A percentile compares a stretch with the other conserved stretches of the same genome.
Evolutionary conservation across 140 eudicot genomes (phyloP).

Genomic region (Cichorium intybus): DNA sequence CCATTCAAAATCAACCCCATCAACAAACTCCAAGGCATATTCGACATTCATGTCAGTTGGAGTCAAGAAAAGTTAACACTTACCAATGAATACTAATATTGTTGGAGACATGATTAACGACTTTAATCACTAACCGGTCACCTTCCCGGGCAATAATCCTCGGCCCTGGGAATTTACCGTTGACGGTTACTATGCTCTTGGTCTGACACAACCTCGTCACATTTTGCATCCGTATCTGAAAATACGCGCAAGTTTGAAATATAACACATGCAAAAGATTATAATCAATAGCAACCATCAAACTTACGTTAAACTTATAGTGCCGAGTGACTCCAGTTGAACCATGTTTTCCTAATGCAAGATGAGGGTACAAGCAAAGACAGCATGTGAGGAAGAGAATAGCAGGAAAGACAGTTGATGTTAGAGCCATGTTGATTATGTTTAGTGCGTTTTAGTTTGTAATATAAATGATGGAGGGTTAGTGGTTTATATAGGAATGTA

Average conservation of each 20-base stretch:
- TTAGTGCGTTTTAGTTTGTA: slow-evolving; percentile 1
- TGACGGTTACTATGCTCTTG: slow-evolving; percentile 53
- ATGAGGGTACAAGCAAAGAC: slow-evolving; percentile 25
- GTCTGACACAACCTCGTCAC: slow-evolving; percentile 62
- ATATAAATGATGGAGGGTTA: slow-evolving; percentile 7
- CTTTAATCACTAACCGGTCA: slow-evolving; percentile 49
- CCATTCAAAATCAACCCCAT: not conserved
- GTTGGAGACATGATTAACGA: slow-evolving; percentile 47
- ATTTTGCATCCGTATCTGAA: slow-evolving; percentile 50
- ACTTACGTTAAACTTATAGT: slow-evolving; percentile 62
- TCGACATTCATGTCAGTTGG: not conserved
- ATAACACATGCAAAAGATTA: not conserved
- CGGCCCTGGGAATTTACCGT: slow-evolving; percentile 60
- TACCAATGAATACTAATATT: slow-evolving; percentile 67
- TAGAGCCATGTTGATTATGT: slow-evolving; percentile 32
- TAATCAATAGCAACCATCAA: not conserved
- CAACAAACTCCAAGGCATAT: not conserved
- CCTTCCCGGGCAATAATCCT: slow-evolving; percentile 54
- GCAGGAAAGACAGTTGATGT: slow-evolving; percentile 26
- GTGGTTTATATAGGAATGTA: slow-evolving; percentile 22
- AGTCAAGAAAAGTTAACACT: not conserved
- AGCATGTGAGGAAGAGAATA: slow-evolving; percentile 21
- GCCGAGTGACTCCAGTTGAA: slow-evolving; percentile 40
- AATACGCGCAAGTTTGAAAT: not conserved
- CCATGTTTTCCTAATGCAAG: slow-evolving; percentile 28